These are phyloP conservation scores for Oryza australiensis DNA, from an alignment of 176 grass and related monocot species.

Conservation along the genomic window DNA sequence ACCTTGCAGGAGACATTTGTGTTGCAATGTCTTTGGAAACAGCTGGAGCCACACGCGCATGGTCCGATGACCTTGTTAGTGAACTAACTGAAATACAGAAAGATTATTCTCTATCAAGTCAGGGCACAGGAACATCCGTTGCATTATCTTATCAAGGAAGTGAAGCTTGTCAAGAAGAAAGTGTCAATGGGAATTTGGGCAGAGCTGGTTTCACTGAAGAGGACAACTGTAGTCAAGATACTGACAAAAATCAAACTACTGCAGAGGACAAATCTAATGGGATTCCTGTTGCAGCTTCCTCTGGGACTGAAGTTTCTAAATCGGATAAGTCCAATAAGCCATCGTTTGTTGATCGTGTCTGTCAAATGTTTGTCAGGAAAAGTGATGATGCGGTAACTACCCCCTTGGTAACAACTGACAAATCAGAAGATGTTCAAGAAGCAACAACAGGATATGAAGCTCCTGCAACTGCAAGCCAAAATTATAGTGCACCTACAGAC, in stretches of 20 bases:
- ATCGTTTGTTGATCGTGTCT: conserved; percentile 58
- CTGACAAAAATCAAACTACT: conserved; percentile 28
- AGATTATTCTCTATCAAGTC: conserved; percentile 46
- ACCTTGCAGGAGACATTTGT: conserved; percentile 76
- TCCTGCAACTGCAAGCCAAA: conserved; percentile 30
- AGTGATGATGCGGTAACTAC: conserved; percentile 31
- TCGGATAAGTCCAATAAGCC: conserved; percentile 33
- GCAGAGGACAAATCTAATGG: conserved; percentile 23
- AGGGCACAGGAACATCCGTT: conserved; percentile 28
- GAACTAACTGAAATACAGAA: conserved; percentile 41
- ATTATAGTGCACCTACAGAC: conserved; percentile 27
- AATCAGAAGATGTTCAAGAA: conserved; percentile 42
- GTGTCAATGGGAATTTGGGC: conserved; percentile 27
- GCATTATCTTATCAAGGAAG: conserved; percentile 39
- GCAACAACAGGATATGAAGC: conserved; percentile 23
- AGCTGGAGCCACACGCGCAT: conserved; percentile 37
- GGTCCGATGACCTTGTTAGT: conserved; percentile 36
- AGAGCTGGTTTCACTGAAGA: conserved; percentile 34
- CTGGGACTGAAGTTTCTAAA: conserved; percentile 30
- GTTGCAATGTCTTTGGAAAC: conserved; percentile 61
- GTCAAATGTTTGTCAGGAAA: conserved; percentile 58
- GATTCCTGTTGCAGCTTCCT: conserved; percentile 12
- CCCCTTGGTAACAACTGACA: conserved; percentile 17
- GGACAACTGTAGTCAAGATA: conserved; percentile 10
- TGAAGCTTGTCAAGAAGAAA: conserved; percentile 44